Evolutionary conservation across 306 rosid genomes (phyloP).

Genomic region (Casuarina glauca): DNA sequence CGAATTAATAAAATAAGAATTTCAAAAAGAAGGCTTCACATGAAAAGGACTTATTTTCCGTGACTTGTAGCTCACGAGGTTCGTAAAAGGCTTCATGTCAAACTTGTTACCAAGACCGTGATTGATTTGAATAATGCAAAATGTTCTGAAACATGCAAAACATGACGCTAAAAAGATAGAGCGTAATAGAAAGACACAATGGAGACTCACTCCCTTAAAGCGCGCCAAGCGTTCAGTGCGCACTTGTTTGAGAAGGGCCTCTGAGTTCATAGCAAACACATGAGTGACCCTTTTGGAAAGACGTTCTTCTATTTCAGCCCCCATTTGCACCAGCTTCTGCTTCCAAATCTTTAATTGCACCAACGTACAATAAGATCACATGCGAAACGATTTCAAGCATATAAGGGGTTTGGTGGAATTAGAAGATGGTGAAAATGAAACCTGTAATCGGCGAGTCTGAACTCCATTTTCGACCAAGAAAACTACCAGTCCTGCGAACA

Average conservation of each 20-base stretch:
- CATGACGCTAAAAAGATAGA: not conserved
- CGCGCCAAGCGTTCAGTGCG: constrained; percentile 56
- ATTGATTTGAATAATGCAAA: not conserved
- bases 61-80: not conserved
- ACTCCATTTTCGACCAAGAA: constrained; percentile 66
- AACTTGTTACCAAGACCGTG: not conserved
- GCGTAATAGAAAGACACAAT: not conserved
- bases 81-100: not conserved
- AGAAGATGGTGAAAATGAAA: not conserved
- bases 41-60: not conserved
- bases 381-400: not conserved
- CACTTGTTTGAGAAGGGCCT: constrained; percentile 49
- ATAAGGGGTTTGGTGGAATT: not conserved
- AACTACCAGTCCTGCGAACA: constrained; percentile 65
- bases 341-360: constrained; percentile 70
- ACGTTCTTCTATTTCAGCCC: constrained; percentile 61
- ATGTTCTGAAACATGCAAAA: not conserved
- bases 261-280: constrained; percentile 56
- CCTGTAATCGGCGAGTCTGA: constrained; percentile 84
- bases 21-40: not conserved
- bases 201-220: constrained; percentile 61
- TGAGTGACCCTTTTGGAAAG: constrained; percentile 66
- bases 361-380: not conserved
- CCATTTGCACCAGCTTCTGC: constrained; percentile 79
- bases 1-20: not conserved